A percentile compares a stretch with the other conserved stretches of the same genome.
These are phyloP conservation scores for Ceratocystiopsis sp. DNA, from an alignment of 2,329 filamentous ascomycete species.

Conservation along the genomic window DNA sequence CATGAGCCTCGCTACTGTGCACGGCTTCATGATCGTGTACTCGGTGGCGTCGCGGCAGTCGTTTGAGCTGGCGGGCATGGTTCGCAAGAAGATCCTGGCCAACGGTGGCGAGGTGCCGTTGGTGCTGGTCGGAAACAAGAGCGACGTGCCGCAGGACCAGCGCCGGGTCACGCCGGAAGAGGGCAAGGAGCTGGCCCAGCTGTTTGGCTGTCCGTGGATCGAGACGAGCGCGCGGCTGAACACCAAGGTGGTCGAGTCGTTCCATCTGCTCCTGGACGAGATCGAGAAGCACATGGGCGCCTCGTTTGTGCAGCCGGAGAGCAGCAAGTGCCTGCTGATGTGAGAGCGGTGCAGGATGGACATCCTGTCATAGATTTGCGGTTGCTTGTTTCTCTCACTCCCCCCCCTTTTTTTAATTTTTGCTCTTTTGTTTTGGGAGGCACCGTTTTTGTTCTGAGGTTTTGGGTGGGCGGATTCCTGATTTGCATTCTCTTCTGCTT, in stretches of 20 bases:
- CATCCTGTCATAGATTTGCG: too few relatives aligned
- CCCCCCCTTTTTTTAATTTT: too few relatives aligned
- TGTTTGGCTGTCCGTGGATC: conserved; percentile 84
- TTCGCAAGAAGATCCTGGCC: conserved; percentile 92
- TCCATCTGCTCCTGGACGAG: conserved; percentile 85
- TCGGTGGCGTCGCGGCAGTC: conserved; percentile 88
- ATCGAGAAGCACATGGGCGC: conserved; percentile 92
- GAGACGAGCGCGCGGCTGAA: conserved; percentile 90
- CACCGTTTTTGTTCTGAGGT: too few relatives aligned
- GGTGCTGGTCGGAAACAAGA: conserved; percentile 94
- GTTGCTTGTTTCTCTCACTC: too few relatives aligned
- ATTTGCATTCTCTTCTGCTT: too few relatives aligned
- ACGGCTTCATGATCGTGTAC: conserved; percentile 97
- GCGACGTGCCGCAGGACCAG: conserved; percentile 80
- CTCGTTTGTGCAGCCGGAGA: conserved; percentile 54
- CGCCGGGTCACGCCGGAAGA: conserved; percentile 78
- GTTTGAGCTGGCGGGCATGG: conserved; percentile 94
- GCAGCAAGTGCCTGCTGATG: conserved; percentile 76
- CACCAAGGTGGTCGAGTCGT: conserved; percentile 81
- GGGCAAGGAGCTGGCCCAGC: conserved; percentile 67
- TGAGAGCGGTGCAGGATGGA: conserved; percentile 25
- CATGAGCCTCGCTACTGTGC: conserved; percentile 97
- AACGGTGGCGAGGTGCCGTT: conserved; percentile 89
- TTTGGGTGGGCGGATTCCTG: too few relatives aligned
- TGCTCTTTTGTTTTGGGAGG: too few relatives aligned